Evolutionary conservation across 1,284 basidiomycete genomes (phyloP), one percentile per base, ranked within the genome.

Genomic region (Abortiporus biennis): DNA sequence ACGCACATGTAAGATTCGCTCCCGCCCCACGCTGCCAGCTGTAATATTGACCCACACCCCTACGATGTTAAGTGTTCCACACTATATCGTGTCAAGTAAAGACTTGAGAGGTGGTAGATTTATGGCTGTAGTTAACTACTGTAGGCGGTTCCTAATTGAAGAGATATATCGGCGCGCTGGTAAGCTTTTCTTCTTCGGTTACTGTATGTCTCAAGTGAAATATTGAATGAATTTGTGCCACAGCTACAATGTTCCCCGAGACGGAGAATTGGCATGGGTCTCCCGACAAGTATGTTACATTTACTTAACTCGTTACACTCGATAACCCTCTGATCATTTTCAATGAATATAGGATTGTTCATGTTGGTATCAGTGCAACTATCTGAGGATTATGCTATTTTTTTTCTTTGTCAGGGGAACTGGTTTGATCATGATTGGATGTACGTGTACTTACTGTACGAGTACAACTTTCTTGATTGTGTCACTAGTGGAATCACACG

Each of bases 201-300:
- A n/a, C 8, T n/a, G 27, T n/a, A n/a, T 8, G 27, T 8, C 27
- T 29, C 27, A 8, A 29, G 8, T 37, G 5, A n/a, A 37, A 29
- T 38, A 32, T 24, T 44, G 23, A 37, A 37, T 9, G 9, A 9
- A 13, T 45, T 8, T 24, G 24, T 31, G 25, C 16, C n/a, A 45
- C 21, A 72, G 72, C 67, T 2, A 71, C 66, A 0, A 75, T 77
- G 68, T 78, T 77, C 59, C 76, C 75, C 0, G 74, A 76, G 45
- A 76, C 73, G 1, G 71, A 59, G 1, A 75, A 74, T 43, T 78
- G 76, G 76, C 47, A 71, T 6, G 71, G 68, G 1, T 64, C 68
- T 22, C 68, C 71, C 6, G 74, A 77, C 46, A 70, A 76, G 71
- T 75, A 52, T 43, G 72, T 54, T 29, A n/a, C 27, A 8, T 9